A percentile compares a stretch with the other conserved stretches of the same genome.
phyloP scores from a whole-genome alignment of 169 alveolate species.

The Plasmodium vivax region DNA sequence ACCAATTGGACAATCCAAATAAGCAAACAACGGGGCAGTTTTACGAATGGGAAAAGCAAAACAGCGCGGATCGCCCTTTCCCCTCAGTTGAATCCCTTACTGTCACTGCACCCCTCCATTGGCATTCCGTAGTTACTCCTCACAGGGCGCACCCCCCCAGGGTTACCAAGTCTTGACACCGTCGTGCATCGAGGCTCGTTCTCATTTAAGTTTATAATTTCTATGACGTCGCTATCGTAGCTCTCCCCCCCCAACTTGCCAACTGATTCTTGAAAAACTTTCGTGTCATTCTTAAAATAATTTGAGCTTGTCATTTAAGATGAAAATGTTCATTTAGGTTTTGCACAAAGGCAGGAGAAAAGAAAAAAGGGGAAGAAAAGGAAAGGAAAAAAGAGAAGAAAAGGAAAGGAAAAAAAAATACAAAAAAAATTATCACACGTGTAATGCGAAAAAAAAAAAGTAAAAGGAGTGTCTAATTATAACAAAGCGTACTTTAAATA shows the following conservation, averaged over 20 bases:
- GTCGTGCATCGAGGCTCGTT: slow-evolving; percentile 1
- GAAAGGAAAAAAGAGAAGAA: neutral
- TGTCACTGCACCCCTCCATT: slow-evolving; percentile 20
- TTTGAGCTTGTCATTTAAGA: slow-evolving; percentile 70
- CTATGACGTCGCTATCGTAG: slow-evolving; percentile 56
- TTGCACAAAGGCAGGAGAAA: neutral
- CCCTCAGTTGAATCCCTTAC: slow-evolving; percentile 10
- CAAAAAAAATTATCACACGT: neutral
- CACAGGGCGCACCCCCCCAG: neutral
- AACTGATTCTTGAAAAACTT: neutral
- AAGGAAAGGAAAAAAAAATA: neutral
- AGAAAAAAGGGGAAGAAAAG: neutral
- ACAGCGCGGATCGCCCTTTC: neutral
- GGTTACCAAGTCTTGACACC: neutral
- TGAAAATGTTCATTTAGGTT: slow-evolving; percentile 11
- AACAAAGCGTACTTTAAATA: neutral
- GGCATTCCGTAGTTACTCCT: neutral
- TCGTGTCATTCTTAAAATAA: slow-evolving; percentile 42
- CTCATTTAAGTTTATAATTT: slow-evolving; percentile 49
- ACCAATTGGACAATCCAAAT: neutral
- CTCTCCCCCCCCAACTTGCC: neutral
- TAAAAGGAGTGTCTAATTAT: neutral
- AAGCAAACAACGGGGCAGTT: neutral
- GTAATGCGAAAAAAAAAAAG: neutral
- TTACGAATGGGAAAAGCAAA: neutral